phyloP scores from a whole-genome alignment of 2,329 filamentous ascomycete species.

The Talaromyces verruculosus region DNA sequence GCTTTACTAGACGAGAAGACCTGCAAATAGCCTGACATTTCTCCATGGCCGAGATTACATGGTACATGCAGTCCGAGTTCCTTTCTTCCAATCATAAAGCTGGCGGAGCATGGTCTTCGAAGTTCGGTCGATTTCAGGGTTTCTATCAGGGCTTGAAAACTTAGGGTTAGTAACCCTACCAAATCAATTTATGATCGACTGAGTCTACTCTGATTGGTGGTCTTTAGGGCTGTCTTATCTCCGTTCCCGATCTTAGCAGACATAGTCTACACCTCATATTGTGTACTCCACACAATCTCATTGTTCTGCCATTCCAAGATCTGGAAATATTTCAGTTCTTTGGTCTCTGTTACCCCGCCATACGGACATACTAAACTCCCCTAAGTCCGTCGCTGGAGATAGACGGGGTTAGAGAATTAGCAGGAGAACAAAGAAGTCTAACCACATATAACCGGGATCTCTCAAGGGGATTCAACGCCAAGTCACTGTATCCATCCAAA shows the following conservation, averaged over 20 bases:
- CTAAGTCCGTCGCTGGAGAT: constrained; percentile 7
- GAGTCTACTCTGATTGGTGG: neutral
- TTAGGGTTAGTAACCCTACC: neutral
- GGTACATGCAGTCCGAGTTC: neutral
- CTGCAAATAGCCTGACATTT: neutral
- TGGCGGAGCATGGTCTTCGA: neutral
- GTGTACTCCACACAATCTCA: neutral
- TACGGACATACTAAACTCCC: neutral
- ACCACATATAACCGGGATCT: neutral
- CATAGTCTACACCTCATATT: neutral
- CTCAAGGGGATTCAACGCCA: neutral
- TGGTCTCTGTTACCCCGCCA: neutral
- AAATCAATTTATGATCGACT: too few relatives aligned
- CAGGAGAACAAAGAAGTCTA: neutral
- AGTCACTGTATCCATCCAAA: neutral
- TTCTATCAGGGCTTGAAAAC: neutral
- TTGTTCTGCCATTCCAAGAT: neutral
- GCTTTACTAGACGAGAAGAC: neutral
- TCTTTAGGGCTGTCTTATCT: neutral
- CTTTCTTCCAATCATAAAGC: neutral
- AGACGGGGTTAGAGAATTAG: neutral
- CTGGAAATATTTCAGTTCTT: neutral
- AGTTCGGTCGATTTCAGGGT: neutral
- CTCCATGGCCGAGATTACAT: neutral
- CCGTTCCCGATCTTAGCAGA: neutral